A percentile compares a stretch with the other conserved stretches of the same genome.
Conservation (phyloP, 192 early-diverging fungal genomes). For the Cladochytrium replicatum region DNA sequence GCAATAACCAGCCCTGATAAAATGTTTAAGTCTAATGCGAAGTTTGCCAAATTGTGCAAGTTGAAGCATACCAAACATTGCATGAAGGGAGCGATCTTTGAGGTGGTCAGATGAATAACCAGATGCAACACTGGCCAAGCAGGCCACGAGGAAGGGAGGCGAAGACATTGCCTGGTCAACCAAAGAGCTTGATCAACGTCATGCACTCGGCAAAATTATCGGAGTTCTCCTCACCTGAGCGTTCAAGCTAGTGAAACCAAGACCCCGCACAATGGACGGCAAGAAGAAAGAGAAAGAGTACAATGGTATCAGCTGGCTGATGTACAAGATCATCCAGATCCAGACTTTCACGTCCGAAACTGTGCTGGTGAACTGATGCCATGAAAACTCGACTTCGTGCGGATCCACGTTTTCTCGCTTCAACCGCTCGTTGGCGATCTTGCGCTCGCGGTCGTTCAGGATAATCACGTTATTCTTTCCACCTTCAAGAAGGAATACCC, state of each 20-base stretch:
- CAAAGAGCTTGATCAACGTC: no score
- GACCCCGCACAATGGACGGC: conserved; percentile 24
- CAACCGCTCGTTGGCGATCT: conserved; percentile 41
- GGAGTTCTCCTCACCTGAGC: no score
- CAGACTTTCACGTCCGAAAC: conserved; percentile 14
- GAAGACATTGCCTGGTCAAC: conserved; percentile 21
- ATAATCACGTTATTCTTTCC: no score
- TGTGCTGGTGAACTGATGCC: conserved; percentile 1
- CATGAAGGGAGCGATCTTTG: conserved; percentile 13
- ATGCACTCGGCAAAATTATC: no score
- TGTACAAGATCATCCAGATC: conserved; percentile 14
- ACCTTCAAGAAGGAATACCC: conserved; percentile 59
- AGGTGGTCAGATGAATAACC: conserved; percentile 9
- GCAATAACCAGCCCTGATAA: no score
- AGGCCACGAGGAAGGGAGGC: conserved; percentile 14
- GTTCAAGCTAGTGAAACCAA: conserved; percentile 32
- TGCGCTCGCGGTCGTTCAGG: conserved; percentile 36
- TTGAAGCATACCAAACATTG: neutral
- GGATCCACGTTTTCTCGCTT: conserved; percentile 12
- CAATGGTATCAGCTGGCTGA: conserved; percentile 9
- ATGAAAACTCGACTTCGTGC: conserved; percentile 9
- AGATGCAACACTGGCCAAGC: conserved; percentile 7
- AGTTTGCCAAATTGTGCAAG: conserved; percentile 6
- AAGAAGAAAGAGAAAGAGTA: conserved; percentile 28
- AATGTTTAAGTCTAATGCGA: no score